Conservation (phyloP, 2,329 filamentous ascomycete genomes). For the Cylindrodendrum hubeiense region DNA sequence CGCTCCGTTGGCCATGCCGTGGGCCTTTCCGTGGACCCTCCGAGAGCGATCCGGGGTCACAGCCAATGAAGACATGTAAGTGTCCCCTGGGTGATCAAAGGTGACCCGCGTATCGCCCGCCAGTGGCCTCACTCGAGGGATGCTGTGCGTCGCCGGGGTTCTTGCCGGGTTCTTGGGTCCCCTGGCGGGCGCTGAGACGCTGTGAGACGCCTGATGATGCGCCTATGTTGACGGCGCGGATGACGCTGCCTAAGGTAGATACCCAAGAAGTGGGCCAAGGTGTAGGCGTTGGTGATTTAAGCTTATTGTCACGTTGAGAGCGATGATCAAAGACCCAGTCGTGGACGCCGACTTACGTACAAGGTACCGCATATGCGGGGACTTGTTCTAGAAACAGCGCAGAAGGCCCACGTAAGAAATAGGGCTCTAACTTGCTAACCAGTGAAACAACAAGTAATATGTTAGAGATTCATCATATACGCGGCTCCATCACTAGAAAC, state of each 20-base stretch:
- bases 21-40: slow-evolving; percentile 22
- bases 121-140: background rate
- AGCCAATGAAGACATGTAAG: slow-evolving; percentile 17
- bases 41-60: slow-evolving; percentile 19
- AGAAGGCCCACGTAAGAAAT: slow-evolving; percentile 28
- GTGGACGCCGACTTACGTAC: slow-evolving; percentile 40
- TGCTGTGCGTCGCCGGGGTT: background rate
- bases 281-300: slow-evolving; percentile 42
- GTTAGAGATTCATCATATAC: slow-evolving; percentile 7
- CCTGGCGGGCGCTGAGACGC: slow-evolving; percentile 11
- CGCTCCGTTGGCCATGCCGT: slow-evolving; percentile 33
- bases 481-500: background rate
- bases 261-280: slow-evolving; percentile 31
- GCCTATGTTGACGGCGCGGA: slow-evolving; percentile 30
- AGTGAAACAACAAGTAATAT: background rate
- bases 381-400: slow-evolving; percentile 39
- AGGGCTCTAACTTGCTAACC: slow-evolving; percentile 14
- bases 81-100: background rate
- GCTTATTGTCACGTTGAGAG: slow-evolving; percentile 41
- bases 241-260: slow-evolving; percentile 12
- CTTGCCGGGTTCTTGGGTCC: background rate
- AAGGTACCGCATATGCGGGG: slow-evolving; percentile 37
- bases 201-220: slow-evolving; percentile 13
- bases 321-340: slow-evolving; percentile 31
- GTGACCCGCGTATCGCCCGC: slow-evolving; percentile 2